Evolutionary conservation across 371 early-diverging fungal genomes (phyloP).

Genomic region (Syncephalastrum racemosum): DNA sequence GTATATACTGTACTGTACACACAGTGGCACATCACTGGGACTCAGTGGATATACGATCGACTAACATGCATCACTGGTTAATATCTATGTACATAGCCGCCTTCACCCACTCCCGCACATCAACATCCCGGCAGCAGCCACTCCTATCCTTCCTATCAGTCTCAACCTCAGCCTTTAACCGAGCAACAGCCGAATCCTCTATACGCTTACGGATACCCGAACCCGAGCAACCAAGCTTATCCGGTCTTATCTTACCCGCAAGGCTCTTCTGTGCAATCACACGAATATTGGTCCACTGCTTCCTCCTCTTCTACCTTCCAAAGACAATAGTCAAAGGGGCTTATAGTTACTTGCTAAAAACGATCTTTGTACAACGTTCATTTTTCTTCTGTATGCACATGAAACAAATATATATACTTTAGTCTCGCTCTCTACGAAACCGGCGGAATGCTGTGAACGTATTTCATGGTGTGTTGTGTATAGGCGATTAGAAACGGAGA

Average conservation of each 20-base stretch:
- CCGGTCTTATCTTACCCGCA: too few relatives aligned
- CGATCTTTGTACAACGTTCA: not conserved
- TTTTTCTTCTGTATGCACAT: slow-evolving; percentile 2
- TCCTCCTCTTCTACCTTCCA: not conserved
- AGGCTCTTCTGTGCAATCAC: not conserved
- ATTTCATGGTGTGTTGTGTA: not conserved
- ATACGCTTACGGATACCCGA: too few relatives aligned
- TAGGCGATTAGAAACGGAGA: slow-evolving; percentile 43
- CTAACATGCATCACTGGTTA: too few relatives aligned
- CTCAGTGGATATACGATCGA: too few relatives aligned
- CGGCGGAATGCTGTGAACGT: not conserved
- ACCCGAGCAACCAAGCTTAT: too few relatives aligned
- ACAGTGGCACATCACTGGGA: too few relatives aligned
- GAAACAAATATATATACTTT: not conserved
- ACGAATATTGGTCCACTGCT: not conserved
- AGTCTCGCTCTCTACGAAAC: not conserved
- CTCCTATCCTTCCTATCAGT: not conserved
- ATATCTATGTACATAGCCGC: too few relatives aligned
- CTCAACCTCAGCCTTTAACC: not conserved
- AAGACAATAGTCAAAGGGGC: not conserved
- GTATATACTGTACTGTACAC: too few relatives aligned
- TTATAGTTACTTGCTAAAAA: not conserved
- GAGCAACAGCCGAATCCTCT: slow-evolving; percentile 1
- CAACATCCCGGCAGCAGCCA: not conserved
- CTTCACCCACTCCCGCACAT: not conserved